Evolutionary conservation across 2,329 filamentous ascomycete species (phyloP).

Genomic region (Xylaria sp.): DNA sequence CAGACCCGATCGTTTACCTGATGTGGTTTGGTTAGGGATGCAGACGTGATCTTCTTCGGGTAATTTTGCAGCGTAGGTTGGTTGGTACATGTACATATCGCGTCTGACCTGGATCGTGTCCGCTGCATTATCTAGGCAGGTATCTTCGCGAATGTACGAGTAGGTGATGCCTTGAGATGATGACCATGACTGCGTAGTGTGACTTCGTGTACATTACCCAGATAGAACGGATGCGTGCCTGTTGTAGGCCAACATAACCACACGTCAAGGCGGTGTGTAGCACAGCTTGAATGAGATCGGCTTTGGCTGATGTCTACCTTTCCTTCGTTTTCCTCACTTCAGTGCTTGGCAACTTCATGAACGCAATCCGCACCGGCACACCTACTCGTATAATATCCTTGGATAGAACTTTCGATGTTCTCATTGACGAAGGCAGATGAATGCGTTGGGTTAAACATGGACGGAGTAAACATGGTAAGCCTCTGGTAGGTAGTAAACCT

Average conservation of each 20-base stretch:
- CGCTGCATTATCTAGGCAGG: not conserved
- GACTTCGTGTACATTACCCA: too few species aligned
- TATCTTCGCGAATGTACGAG: not conserved
- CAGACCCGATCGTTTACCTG: constrained; percentile 5
- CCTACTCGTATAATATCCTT: not conserved
- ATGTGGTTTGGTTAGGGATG: constrained; percentile 14
- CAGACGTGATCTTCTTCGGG: constrained; percentile 8
- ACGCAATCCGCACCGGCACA: not conserved
- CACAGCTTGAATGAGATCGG: constrained; percentile 11
- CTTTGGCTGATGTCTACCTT: not conserved
- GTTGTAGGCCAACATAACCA: constrained; percentile 2
- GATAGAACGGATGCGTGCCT: not conserved
- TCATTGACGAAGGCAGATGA: too few species aligned
- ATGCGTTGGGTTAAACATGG: too few species aligned
- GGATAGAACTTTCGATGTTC: not conserved
- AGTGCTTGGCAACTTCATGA: not conserved
- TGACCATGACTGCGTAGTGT: not conserved
- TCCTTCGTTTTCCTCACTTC: not conserved
- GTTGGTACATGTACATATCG: too few species aligned
- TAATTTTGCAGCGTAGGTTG: not conserved
- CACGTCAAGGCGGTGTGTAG: constrained; percentile 15
- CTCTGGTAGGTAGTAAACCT: not conserved
- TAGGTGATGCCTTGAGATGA: constrained; percentile 13
- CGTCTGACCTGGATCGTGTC: not conserved
- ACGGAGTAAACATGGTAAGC: too few species aligned